Evolutionary conservation across 148 eudicot genomes (phyloP), one percentile per base, ranked within the genome.

Genomic region (Rhododendron ovatum): DNA sequence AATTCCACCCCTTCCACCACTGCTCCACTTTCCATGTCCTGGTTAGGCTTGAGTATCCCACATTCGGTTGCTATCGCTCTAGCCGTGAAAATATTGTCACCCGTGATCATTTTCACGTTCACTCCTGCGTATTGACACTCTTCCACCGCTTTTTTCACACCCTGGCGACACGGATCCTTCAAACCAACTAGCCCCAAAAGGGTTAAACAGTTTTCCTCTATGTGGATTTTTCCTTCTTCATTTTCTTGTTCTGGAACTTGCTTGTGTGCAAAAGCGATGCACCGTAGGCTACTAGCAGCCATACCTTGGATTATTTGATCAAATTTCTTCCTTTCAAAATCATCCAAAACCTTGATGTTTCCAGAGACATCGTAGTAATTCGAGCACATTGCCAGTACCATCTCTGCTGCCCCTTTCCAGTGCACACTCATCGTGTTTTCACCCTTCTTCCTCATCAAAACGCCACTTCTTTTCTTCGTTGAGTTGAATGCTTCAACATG

Each of bases 241-340:
- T 51, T 53, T 35, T 14, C 63, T 51, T 80, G 18, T 51, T 50
- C n/a, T 12, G 7, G 11, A 43, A 45, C 53, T 53, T 85, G 47
- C n/a, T 50, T 84, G 48, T 88, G 87, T 41, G 89, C 87, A 37
- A 85, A 85, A 30, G 85, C 82, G 20, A 88, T 82, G 67, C 85
- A 88, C 26, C 61, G 69, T 2, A 87, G 82, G 35, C 89, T 53
- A n/a, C 77, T 80, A 10, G 69, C 73, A 41, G 53, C 78, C 89
- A 87, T 87, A 24, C 81, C 53, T 84, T 71, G 61, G 20, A 88
- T 45, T 53, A 26, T 76, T 73, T 55, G 76, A 48, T 88, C 71
- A 33, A 88, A 82, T 7, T 35, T 6, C 77, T 33, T 67, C 69
- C 77, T 85, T 8, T 82, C 74, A 43, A 3, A 4, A 22, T 81